Conservation (phyloP, 2,329 filamentous ascomycete species). For the Pseudocercospora pini-densiflorae region DNA sequence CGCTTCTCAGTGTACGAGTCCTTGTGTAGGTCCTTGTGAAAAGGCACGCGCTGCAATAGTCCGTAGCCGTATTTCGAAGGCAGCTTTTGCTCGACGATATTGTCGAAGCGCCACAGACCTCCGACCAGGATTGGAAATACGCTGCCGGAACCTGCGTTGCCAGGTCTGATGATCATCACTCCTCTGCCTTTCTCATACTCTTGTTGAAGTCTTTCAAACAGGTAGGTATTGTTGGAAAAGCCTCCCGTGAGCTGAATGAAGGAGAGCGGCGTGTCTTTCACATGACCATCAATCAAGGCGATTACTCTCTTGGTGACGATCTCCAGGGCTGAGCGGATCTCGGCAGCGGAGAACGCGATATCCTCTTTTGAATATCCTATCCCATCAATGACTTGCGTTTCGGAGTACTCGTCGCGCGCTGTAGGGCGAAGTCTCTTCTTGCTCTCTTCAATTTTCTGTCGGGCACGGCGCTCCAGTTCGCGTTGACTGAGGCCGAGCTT, state of each 20-base stretch:
- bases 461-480: slow-evolving; percentile 15
- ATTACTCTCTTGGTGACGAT: slow-evolving; percentile 7
- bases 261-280: background rate
- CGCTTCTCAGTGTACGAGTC: slow-evolving; percentile 9
- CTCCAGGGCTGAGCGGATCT: slow-evolving; percentile 17
- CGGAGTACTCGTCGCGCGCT: background rate
- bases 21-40: slow-evolving; percentile 9
- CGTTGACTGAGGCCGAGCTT: slow-evolving; percentile 7
- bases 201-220: slow-evolving; percentile 11
- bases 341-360: background rate
- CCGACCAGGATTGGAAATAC: slow-evolving; percentile 19
- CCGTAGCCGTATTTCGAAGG: slow-evolving; percentile 19
- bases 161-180: slow-evolving; percentile 9
- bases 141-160: background rate
- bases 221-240: slow-evolving; percentile 16
- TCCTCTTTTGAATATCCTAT: too few relatives aligned
- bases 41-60: slow-evolving; percentile 11
- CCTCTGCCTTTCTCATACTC: slow-evolving; percentile 6
- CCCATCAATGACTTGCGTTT: background rate
- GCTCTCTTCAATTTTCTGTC: slow-evolving; percentile 13
- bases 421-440: slow-evolving; percentile 8
- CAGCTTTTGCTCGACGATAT: slow-evolving; percentile 10
- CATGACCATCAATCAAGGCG: slow-evolving; percentile 5
- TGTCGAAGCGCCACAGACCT: slow-evolving; percentile 18
- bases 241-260: slow-evolving; percentile 19